Evolutionary conservation across 169 alveolate genomes (phyloP).

Genomic region (Plasmodium billcollinsi): DNA sequence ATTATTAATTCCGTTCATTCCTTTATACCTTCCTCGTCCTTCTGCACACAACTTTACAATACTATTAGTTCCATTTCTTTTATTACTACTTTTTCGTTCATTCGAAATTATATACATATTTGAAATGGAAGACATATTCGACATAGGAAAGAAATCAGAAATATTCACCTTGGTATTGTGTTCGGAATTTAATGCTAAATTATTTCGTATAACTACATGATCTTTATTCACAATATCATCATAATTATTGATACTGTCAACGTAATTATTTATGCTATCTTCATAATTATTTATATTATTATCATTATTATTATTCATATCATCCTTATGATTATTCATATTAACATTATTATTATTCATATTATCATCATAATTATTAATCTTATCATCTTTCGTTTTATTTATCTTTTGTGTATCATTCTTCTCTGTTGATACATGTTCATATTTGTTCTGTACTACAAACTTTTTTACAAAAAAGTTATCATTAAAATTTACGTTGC

Average conservation of each 20-base stretch:
- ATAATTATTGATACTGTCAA: no score
- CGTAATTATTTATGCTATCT: no score
- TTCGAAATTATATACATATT: constrained; percentile 19
- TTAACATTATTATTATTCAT: not conserved
- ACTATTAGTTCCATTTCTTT: constrained; percentile 16
- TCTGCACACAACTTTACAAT: not conserved
- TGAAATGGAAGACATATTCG: not conserved
- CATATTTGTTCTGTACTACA: constrained; percentile 9
- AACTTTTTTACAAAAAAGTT: constrained; percentile 1
- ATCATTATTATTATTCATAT: no score
- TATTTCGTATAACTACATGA: no score
- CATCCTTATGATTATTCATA: no score
- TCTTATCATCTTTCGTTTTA: not conserved
- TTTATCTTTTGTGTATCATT: constrained; percentile 12
- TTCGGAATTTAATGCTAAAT: not conserved
- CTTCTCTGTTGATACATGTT: constrained; percentile 4
- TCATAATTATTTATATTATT: no score
- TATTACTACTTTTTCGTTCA: constrained; percentile 13
- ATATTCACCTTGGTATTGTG: not conserved
- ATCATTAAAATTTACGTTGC: constrained; percentile 25
- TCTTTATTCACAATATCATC: no score
- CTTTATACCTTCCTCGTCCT: constrained; percentile 4
- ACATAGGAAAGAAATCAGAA: not conserved
- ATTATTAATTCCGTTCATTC: not conserved
- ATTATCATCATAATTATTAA: not conserved